Evolutionary conservation across 768 basidiomycete genomes (phyloP), one percentile per base, ranked within the genome.

Genomic region (Trametes cingulata): DNA sequence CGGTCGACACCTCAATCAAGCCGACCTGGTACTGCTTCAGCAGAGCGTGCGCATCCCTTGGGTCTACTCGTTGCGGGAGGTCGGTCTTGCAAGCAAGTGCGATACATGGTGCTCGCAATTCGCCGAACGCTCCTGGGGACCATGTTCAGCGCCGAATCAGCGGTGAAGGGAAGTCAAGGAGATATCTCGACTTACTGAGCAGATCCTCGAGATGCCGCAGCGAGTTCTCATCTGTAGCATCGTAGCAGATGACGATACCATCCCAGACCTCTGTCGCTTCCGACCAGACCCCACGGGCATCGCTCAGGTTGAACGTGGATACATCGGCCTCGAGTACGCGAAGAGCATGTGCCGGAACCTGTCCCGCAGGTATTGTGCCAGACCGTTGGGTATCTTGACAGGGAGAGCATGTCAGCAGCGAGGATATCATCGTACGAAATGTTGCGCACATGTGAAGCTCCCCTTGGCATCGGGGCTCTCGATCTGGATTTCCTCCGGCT

Each of bases 21-120:
- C 93, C 91, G 8, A 88, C 84, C 65, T 91, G 87, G 71, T 88
- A 88, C 35, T 77, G 74, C 35, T 80, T 74, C 41, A 89, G 77
- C 41, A 86, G 71, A 19, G 73, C 75, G 20, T 76, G 65, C 4
- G 84, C 86, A 47, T 73, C 73, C 53, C 78, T 74, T 10, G 88
- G 84, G 63, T 87, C 80, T n/a, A 92, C 77, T 40, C 76, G 76
- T 39, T 76, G 77, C 19, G 78, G 78, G 19, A 88, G 75, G 68
- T 96, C 91, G 6, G 87, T 86, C 72, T 97, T 98, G 77, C 94
- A 93, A 4, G 91, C 93, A 14, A 98, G 77, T 13, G 93, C 89
- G 45, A 96, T 80, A 24, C 83, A 75, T 9, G 90, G 83, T 37
- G 89, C 74, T 58, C 81, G 82, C 68, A 84, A 74, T 52, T 79